phyloP scores from a whole-genome alignment of 306 rosid species.

The Citrullus mucosospermus region DNA sequence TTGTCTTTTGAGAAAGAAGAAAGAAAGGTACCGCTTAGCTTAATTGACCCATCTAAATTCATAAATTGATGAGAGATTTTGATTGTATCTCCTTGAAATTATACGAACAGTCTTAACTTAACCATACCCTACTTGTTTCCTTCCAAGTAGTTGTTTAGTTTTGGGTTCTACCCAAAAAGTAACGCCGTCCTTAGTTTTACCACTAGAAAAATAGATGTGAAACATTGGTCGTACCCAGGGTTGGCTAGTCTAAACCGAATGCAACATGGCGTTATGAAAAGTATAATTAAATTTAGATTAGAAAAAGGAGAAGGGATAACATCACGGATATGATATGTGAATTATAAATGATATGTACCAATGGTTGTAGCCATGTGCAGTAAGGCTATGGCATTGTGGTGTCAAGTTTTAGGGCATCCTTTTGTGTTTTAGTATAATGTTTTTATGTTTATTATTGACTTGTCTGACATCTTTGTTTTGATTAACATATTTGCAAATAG shows the following conservation, averaged over 20 bases:
- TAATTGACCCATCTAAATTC: no score
- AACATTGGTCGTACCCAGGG: neutral
- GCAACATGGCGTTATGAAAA: neutral
- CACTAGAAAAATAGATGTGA: neutral
- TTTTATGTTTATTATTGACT: neutral
- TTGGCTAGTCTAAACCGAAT: neutral
- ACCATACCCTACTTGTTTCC: no score
- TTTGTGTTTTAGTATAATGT: neutral
- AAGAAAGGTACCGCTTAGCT: no score
- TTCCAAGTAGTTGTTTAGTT: neutral
- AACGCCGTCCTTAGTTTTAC: neutral
- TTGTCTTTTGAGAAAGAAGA: no score
- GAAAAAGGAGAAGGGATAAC: neutral
- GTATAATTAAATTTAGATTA: neutral
- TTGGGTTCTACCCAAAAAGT: neutral
- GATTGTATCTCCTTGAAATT: neutral
- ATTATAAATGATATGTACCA: neutral
- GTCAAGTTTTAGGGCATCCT: neutral
- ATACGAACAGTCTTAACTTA: neutral
- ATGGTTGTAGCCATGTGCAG: slow-evolving; percentile 5
- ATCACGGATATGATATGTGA: neutral
- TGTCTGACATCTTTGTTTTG: slow-evolving; percentile 4
- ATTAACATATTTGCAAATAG: neutral
- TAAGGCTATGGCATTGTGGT: neutral
- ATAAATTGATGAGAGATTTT: no score